phyloP scores from a whole-genome alignment of 441 rosid genomes.

The Jatropha multifida region DNA sequence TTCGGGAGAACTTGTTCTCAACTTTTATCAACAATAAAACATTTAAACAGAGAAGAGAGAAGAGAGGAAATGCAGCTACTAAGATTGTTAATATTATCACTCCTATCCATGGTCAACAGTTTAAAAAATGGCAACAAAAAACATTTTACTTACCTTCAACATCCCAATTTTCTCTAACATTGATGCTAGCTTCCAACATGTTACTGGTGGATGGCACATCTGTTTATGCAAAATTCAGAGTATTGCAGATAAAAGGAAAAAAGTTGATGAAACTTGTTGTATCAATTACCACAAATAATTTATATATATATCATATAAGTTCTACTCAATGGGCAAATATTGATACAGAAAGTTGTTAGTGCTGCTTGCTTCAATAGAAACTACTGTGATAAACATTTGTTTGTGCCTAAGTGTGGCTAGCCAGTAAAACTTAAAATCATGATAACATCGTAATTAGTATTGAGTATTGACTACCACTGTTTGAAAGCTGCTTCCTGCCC shows the following conservation, averaged over 20 bases:
- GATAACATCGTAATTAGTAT: not conserved
- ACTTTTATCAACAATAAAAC: not conserved
- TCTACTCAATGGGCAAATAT: not conserved
- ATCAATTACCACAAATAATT: conserved; percentile 8
- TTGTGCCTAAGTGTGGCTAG: not conserved
- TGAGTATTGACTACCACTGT: not conserved
- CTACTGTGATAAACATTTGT: not conserved
- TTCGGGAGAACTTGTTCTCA: not conserved
- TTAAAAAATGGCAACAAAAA: not conserved
- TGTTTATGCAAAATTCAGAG: conserved; percentile 30
- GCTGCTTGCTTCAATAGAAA: not conserved
- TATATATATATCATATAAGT: not conserved
- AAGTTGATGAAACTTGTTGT: not conserved
- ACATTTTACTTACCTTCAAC: conserved; percentile 50
- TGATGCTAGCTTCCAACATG: conserved; percentile 61
- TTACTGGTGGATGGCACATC: conserved; percentile 54
- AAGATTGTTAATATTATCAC: not conserved
- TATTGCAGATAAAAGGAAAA: conserved; percentile 13
- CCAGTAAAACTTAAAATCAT: not conserved
- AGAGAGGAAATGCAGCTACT: not conserved
- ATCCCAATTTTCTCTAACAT: conserved; percentile 65
- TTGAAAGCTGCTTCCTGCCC: not conserved
- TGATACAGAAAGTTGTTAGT: not conserved
- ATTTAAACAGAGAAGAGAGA: no score
- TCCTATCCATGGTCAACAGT: not conserved